Evolutionary conservation across 2,329 filamentous ascomycete genomes (phyloP).

Genomic region (Leptographium radiaticola): DNA sequence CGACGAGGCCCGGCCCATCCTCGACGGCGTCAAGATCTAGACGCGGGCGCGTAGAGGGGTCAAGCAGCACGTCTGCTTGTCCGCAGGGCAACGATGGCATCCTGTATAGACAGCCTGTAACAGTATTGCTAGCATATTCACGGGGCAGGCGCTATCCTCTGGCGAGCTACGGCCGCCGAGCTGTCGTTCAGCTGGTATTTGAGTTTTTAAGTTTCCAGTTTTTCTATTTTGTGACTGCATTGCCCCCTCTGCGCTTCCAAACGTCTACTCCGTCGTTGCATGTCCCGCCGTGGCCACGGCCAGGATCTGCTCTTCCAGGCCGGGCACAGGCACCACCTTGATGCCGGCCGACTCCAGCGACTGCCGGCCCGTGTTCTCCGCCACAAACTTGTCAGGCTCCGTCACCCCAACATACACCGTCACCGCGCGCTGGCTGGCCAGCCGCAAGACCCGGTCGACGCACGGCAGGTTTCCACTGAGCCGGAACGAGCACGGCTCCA

Average conservation of each 20-base stretch:
- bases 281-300: slow-evolving; percentile 77
- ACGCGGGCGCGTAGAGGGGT: neutral
- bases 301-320: slow-evolving; percentile 71
- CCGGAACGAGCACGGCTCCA: slow-evolving; percentile 70
- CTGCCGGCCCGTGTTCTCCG: slow-evolving; percentile 60
- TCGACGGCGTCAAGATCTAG: slow-evolving; percentile 47
- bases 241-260: no score
- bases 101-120: neutral
- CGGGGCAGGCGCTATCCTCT: neutral
- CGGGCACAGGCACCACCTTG: slow-evolving; percentile 56
- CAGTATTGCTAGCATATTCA: neutral
- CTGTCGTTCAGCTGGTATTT: no score
- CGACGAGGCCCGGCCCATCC: slow-evolving; percentile 62
- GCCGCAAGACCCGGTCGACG: slow-evolving; percentile 61
- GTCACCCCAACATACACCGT: slow-evolving; percentile 78
- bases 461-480: slow-evolving; percentile 66
- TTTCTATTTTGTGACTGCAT: no score
- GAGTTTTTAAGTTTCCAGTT: no score
- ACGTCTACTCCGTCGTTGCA: slow-evolving; percentile 4
- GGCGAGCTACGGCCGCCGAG: no score
- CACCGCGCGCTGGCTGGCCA: slow-evolving; percentile 20
- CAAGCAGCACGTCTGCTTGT: neutral
- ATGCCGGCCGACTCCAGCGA: slow-evolving; percentile 63
- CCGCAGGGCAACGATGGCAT: neutral
- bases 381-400: slow-evolving; percentile 85